Base-by-base conservation (phyloP, 2,329 filamentous ascomycete genomes). In the Pseudogymnoascus sp. region DNA sequence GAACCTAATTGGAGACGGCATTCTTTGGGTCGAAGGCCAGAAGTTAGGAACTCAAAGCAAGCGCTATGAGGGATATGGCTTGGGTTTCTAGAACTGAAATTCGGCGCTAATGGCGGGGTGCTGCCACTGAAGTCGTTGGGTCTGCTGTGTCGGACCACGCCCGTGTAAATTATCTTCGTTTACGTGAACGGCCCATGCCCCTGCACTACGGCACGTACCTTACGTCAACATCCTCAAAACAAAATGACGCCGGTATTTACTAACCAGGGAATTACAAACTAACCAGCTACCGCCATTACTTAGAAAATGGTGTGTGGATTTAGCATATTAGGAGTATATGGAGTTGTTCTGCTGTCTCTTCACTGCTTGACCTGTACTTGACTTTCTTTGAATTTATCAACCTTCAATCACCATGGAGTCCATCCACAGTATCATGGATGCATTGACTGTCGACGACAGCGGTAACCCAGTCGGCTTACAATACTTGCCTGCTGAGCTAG, bases 401-500 rank as follows among this genome's bases (percentile, higher is more conserved):
- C 25, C 45, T 55, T 33, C 45, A 33, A 33, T 33, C 45, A 55
- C 18, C 27, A 55, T 55, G 45, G 45, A 55, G 45, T 31, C 27
- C 9, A 18, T 33, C 8, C 29, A 55, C 27, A 12, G 27, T 55
- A 33, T 55, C 45, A 55, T 55, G 27, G 27, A 33, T 18, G 27
- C 8, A 2, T 18, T 55, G 27, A 33, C 5, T 55, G n/a, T 29
- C 45, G 18, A 33, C 27, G 45, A 31, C 21, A 18, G n/a, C n/a
- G n/a, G 18, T 4, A 55, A 59, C 33, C 33, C 18, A 39, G 58
- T 25, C 18, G 25, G 58, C 33, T 18, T 59, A 27, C 58, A 59
- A 59, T 36, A 59, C 18, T 12, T 71, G 25, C 69, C 69, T 25
- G 61, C 63, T 18, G 68, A 69, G 59, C 61, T 70, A 18, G 65